Base-by-base conservation (phyloP, 306 rosid genomes). In the Arachis hypogaea region DNA sequence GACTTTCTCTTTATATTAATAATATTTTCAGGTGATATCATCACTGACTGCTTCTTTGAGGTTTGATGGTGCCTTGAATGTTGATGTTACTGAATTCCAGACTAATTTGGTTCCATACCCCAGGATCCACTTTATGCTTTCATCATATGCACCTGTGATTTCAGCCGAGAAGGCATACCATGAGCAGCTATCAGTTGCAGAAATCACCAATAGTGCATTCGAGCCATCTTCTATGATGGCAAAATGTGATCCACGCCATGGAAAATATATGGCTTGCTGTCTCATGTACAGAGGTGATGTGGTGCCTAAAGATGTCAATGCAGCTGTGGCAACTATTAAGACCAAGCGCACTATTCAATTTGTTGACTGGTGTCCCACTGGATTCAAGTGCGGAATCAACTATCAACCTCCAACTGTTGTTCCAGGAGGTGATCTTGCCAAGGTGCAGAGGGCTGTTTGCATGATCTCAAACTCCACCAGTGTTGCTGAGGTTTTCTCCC, bases 161-260 rank as follows among this genome's bases (percentile, higher is more conserved):
- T 90, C 96, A 36, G 91, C 91, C n/a, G 96, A 85, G 81, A 90
- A 88, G 82, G 93, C 96, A 9, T 90, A 88, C 69, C 96, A 88
- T 38, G 96, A 90, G 70, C 93, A 90, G 54, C 89, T 90, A 41
- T 90, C 96, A 3, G 93, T 90, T 51, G 91, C 93, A 14, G 93
- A 88, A 79, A 90, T 90, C 83, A 88, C 96, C 49, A 90, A 88
- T 69, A 84, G 88, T 14, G 93, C 96, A 29, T 88, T 90, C 8
- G 93, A 90, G 87, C 96, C 96, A 5, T 90, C 96, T 2, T 90
- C 96, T 33, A 90, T 90, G 96, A 90, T 90, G 93, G 96, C 90
- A 50, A 90, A 90, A 81, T 90, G 96, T 8, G 96, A 90, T 51
- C 96, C 96, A 3, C 86, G 91, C 74, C 96, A 90, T 43, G 96